Percentiles rank a stretch among this genome's conserved stretches.
These are phyloP conservation scores for Naumovozyma dairenensis DNA, from an alignment of 805 yeast species.

Conservation along the genomic window DNA sequence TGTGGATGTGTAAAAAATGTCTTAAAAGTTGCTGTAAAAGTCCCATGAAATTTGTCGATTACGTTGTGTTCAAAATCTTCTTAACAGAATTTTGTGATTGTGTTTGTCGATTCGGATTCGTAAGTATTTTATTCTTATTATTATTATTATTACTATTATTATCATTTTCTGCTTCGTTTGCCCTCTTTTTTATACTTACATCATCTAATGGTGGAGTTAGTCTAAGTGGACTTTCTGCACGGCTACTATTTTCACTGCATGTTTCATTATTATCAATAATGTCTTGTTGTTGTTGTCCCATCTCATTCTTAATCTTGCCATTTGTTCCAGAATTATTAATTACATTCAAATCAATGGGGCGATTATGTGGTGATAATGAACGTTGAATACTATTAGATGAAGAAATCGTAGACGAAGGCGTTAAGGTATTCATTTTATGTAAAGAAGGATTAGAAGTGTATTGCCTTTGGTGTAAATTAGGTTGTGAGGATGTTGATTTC, in stretches of 20 bases:
- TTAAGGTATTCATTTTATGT: not conserved
- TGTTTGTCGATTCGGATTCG: no score
- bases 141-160: not conserved
- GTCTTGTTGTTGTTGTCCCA: constrained; percentile 1
- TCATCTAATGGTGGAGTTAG: not conserved
- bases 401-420: not conserved
- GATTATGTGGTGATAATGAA: constrained; percentile 11
- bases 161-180: not conserved
- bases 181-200: not conserved
- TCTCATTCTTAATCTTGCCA: not conserved
- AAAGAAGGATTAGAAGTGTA: no score
- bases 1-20: no score
- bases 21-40: no score
- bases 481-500: constrained; percentile 17
- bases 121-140: no score
- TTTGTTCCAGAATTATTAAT: constrained; percentile 9
- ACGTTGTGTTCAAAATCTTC: constrained; percentile 6
- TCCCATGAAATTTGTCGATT: no score
- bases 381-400: not conserved
- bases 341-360: constrained; percentile 25
- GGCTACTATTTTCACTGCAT: constrained; percentile 26
- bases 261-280: constrained; percentile 22
- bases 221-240: constrained; percentile 13
- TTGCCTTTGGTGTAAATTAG: no score
- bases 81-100: constrained; percentile 5